Evolutionary conservation across 768 basidiomycete genomes (phyloP).

Genomic region (Lactarius vividus): DNA sequence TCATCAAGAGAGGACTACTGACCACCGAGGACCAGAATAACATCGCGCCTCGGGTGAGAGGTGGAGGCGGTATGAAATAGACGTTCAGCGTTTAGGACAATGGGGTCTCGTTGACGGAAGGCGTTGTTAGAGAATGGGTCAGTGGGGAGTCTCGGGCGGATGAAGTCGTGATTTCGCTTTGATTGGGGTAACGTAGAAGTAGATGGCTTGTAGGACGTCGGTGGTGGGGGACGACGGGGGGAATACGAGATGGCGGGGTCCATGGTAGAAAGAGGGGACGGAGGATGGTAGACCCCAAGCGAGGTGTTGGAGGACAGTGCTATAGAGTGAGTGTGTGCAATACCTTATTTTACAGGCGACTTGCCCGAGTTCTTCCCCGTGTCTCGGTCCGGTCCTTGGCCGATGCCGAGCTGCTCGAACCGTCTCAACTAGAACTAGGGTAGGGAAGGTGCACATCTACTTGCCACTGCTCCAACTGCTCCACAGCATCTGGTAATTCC

Average conservation of each 20-base stretch:
- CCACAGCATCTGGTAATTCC: background rate
- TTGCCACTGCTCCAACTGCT: background rate
- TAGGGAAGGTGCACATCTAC: background rate
- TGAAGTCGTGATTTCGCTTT: slow-evolving; percentile 29
- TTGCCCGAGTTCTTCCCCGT: background rate
- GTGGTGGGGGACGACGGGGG: background rate
- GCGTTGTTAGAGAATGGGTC: slow-evolving; percentile 36
- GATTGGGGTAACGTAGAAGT: background rate
- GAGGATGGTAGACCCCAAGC: background rate
- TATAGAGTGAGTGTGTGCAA: too few species aligned
- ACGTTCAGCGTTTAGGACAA: slow-evolving; percentile 33
- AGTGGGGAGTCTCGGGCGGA: slow-evolving; percentile 36
- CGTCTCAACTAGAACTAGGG: too few species aligned
- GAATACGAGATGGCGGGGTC: background rate
- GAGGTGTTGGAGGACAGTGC: background rate
- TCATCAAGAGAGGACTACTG: slow-evolving; percentile 15
- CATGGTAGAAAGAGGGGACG: background rate
- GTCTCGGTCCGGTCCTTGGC: too few species aligned
- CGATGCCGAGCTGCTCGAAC: too few species aligned
- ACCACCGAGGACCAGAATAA: slow-evolving; percentile 42
- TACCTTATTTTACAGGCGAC: background rate
- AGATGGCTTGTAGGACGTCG: background rate
- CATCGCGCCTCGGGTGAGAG: slow-evolving; percentile 33
- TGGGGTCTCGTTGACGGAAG: slow-evolving; percentile 31
- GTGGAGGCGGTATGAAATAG: slow-evolving; percentile 27